Conservation (phyloP, 1,139 yeast genomes). For the Lodderomyces orthopsilosis region DNA sequence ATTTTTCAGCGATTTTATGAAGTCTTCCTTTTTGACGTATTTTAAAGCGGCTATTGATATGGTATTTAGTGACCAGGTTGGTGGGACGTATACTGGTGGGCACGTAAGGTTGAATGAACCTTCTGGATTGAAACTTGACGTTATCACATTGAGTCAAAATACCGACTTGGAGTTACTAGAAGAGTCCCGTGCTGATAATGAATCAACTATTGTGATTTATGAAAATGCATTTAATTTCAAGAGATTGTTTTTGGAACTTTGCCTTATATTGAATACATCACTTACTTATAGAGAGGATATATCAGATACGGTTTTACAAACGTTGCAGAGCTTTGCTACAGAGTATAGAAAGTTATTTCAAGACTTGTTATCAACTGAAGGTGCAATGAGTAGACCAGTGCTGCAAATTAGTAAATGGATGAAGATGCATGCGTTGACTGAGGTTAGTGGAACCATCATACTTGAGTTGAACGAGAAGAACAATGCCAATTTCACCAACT, state of each 20-base stretch:
- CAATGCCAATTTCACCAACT: constrained; percentile 7
- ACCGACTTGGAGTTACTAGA: constrained; percentile 8
- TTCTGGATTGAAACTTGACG: constrained; percentile 21
- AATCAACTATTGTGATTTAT: constrained; percentile 22
- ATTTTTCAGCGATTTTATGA: constrained; percentile 68
- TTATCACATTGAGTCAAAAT: constrained; percentile 19
- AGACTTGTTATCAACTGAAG: constrained; percentile 25
- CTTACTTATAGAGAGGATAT: constrained; percentile 53
- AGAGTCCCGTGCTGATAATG: constrained; percentile 1
- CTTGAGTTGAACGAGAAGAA: background rate
- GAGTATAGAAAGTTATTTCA: constrained; percentile 31
- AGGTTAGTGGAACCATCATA: constrained; percentile 30
- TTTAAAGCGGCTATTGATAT: constrained; percentile 54
- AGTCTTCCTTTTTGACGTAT: constrained; percentile 58
- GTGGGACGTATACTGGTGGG: constrained; percentile 16
- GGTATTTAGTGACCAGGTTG: constrained; percentile 31
- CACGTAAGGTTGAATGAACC: constrained; percentile 6
- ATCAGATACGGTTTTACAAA: constrained; percentile 41
- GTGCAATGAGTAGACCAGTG: constrained; percentile 19
- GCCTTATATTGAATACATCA: constrained; percentile 61
- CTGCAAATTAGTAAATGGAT: constrained; percentile 47
- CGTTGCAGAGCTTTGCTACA: constrained; percentile 30
- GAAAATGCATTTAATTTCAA: constrained; percentile 57
- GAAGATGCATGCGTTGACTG: constrained; percentile 32
- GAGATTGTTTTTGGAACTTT: constrained; percentile 46